phyloP scores from a whole-genome alignment of 441 rosid genomes.

The Kokia cookei region DNA sequence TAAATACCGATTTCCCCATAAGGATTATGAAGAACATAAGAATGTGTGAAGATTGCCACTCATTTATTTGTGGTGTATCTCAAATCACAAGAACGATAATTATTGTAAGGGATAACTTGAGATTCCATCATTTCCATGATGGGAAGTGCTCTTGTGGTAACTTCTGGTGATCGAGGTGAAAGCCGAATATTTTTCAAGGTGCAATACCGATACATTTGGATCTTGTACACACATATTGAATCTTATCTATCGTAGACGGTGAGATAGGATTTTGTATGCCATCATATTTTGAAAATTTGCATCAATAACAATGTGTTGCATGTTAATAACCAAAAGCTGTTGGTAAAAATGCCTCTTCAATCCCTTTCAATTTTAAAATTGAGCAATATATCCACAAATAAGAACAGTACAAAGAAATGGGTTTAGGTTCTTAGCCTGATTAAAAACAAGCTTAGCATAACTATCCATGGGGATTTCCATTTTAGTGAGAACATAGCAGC shows the following conservation, averaged over 20 bases:
- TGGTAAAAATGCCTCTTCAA: too few species aligned
- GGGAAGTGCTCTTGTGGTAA: slow-evolving; percentile 69
- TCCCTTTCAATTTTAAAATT: too few species aligned
- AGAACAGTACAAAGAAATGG: slow-evolving; percentile 76
- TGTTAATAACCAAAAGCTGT: background rate
- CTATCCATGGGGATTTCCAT: slow-evolving; percentile 42
- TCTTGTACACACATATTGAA: background rate
- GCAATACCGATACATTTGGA: background rate
- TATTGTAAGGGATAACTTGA: slow-evolving; percentile 59
- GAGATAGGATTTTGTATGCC: background rate
- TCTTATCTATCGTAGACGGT: background rate
- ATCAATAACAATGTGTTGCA: background rate
- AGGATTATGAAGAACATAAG: slow-evolving; percentile 71
- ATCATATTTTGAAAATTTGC: background rate
- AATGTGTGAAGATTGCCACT: slow-evolving; percentile 74
- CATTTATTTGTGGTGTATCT: slow-evolving; percentile 57
- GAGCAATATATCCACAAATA: slow-evolving; percentile 44
- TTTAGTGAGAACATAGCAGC: slow-evolving; percentile 52
- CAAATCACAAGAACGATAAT: slow-evolving; percentile 44
- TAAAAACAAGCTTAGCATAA: slow-evolving; percentile 50
- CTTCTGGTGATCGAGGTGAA: slow-evolving; percentile 50
- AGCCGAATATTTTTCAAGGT: background rate
- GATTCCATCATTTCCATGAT: slow-evolving; percentile 64
- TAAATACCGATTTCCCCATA: slow-evolving; percentile 26
- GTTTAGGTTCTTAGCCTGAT: slow-evolving; percentile 42